These are phyloP conservation scores for Gelatoporia subvermispora DNA, from an alignment of 768 basidiomycete species.

Conservation along the genomic window DNA sequence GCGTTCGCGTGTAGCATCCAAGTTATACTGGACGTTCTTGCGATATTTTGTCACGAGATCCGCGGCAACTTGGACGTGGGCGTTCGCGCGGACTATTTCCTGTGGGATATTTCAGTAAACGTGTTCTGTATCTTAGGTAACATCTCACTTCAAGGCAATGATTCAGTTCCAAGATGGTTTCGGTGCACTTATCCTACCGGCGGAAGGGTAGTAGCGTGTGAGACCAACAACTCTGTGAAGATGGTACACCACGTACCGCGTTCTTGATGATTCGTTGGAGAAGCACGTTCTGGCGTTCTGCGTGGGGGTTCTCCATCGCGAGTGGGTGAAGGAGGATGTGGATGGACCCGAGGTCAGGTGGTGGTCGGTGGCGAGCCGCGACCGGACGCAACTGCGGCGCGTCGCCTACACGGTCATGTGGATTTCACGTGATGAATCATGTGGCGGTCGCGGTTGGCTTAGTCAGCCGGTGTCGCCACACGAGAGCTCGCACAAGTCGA, in stretches of 20 bases:
- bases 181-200: conserved; percentile 83
- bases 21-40: conserved; percentile 89
- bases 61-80: conserved; percentile 73
- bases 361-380: too few relatives aligned
- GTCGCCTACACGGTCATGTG: too few relatives aligned
- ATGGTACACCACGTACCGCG: conserved; percentile 46
- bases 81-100: conserved; percentile 79
- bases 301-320: conserved; percentile 99
- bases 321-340: too few relatives aligned
- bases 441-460: conserved; percentile 1
- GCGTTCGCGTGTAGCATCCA: conserved; percentile 50
- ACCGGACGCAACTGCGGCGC: too few relatives aligned
- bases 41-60: conserved; percentile 84
- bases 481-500: too few relatives aligned
- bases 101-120: conserved; percentile 21
- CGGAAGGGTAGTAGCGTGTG: background rate
- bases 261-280: conserved; percentile 90
- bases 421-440: too few relatives aligned
- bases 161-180: conserved; percentile 85
- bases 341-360: too few relatives aligned
- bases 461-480: too few relatives aligned
- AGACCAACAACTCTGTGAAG: background rate
- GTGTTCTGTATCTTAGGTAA: background rate
- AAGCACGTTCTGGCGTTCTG: conserved; percentile 85
- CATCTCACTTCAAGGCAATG: conserved; percentile 70